Conservation (phyloP, 257 asterid species). For the Marsdenia floribunda region DNA sequence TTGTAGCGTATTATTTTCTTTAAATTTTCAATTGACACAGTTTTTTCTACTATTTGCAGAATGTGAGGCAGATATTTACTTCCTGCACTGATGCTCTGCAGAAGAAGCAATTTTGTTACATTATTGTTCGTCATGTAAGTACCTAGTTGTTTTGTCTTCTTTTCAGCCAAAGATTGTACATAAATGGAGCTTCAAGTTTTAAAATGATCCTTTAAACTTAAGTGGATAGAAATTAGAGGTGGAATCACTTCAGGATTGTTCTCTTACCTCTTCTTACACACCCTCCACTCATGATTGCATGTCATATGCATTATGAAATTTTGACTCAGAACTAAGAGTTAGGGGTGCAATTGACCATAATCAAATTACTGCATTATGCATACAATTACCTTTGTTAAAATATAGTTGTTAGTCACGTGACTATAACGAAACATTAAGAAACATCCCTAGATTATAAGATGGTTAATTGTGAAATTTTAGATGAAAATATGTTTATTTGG, state of each 20-base stretch:
- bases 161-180: slow-evolving; percentile 1
- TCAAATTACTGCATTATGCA: too few relatives aligned
- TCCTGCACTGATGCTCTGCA: slow-evolving; percentile 49
- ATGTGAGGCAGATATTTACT: slow-evolving; percentile 65
- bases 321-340: not conserved
- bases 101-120: slow-evolving; percentile 76
- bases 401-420: not conserved
- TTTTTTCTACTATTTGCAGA: slow-evolving; percentile 36
- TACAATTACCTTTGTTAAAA: not conserved
- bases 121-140: slow-evolving; percentile 91
- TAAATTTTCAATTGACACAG: not conserved
- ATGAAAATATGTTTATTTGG: not conserved
- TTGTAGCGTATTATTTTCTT: not conserved
- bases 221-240: not conserved
- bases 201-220: not conserved
- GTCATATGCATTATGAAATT: too few relatives aligned
- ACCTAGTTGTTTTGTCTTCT: slow-evolving; percentile 4
- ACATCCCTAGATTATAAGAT: not conserved
- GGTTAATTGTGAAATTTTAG: not conserved
- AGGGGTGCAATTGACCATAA: not conserved
- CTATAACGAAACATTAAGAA: not conserved
- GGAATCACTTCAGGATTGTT: not conserved
- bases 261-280: not conserved
- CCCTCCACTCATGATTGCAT: not conserved
- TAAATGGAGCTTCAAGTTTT: not conserved